Base-by-base conservation (phyloP, 2,329 filamentous ascomycete genomes). In the Sarocladium oryzae region DNA sequence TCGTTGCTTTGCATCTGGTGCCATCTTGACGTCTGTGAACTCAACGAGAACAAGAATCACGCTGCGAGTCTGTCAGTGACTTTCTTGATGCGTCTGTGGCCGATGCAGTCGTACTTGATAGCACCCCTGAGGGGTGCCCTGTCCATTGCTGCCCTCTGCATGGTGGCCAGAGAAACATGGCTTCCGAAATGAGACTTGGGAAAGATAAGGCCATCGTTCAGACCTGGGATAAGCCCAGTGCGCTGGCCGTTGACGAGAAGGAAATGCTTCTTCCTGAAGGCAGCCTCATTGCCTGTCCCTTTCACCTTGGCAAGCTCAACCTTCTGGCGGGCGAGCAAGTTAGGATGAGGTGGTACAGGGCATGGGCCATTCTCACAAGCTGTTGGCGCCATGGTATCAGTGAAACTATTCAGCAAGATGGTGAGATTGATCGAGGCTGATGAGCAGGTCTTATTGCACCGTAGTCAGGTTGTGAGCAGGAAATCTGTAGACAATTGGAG, bases 121-220 rank as follows among this genome's bases (percentile, higher is more conserved):
- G 28, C 26, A 2, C 43, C 43, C 16, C 43, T 32, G 5, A 48
- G 28, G 4, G 43, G 43, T 13, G 43, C 28, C 33, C 43, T 15
- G n/a, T 48, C 43, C 26, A 48, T n/a, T 3, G 43, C 43, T 7
- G 43, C 43, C 6, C 26, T 21, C 4, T 26, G 24, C 43, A 48
- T 48, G 9, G 43, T 33, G 26, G 26, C 28, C 26, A 48, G n/a
- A 13, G 43, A 18, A 7, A 33, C 28, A 4, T 33, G n/a, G 4
- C 16, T 48, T 4, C 28, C 43, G 16, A 48, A 48, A 21, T 48
- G 43, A 10, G 43, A 48, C 16, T 33, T 32, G 15, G 43, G 43
- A 20, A 48, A 48, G 26, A 48, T 48, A n/a, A 33, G 16, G 15
- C 43, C 43, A 33, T 48, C 43, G 43, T 48, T 48, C 8, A 48